These are phyloP conservation scores for Mytilinidion resinicola DNA, from an alignment of 495 filamentous ascomycete species.

Conservation along the genomic window DNA sequence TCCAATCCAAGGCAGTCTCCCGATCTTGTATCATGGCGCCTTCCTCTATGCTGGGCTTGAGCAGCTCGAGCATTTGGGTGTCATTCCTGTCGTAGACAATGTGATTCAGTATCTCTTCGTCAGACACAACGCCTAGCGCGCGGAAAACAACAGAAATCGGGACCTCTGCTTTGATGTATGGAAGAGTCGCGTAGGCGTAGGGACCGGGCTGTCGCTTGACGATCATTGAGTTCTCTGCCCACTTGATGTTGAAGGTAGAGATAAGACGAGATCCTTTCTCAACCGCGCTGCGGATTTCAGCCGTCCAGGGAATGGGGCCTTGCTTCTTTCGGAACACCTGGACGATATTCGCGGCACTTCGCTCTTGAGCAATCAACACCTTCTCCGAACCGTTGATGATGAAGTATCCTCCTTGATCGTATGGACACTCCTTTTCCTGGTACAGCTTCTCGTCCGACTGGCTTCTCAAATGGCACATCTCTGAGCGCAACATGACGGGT, in stretches of 20 bases:
- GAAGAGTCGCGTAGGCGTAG: constrained; percentile 80
- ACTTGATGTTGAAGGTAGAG: constrained; percentile 79
- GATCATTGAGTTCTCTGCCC: constrained; percentile 75
- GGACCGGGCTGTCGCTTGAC: constrained; percentile 72
- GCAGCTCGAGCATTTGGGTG: constrained; percentile 93
- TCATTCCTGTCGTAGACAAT: constrained; percentile 95
- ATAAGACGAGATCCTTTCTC: constrained; percentile 94
- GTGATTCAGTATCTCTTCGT: constrained; percentile 96
- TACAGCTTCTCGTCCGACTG: constrained; percentile 76
- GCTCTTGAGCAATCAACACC: constrained; percentile 95
- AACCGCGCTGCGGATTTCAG: constrained; percentile 91
- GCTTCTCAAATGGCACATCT: constrained; percentile 80
- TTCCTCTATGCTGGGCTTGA: constrained; percentile 95
- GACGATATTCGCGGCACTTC: constrained; percentile 94
- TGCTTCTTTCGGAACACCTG: constrained; percentile 98
- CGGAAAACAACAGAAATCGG: constrained; percentile 93
- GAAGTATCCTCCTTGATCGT: constrained; percentile 97
- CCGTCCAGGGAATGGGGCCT: constrained; percentile 81
- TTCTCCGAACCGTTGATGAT: constrained; percentile 99
- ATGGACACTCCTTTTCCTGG: constrained; percentile 87
- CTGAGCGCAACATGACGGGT: constrained; percentile 94
- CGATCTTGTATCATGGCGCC: constrained; percentile 92
- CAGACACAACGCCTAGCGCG: constrained; percentile 90
- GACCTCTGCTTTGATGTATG: constrained; percentile 89
- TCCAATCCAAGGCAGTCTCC: constrained; percentile 92